A percentile compares a stretch with the other conserved stretches of the same genome.
These are phyloP conservation scores for Boletus subcaerulescens DNA, from an alignment of 768 basidiomycete genomes.

Conservation along the genomic window DNA sequence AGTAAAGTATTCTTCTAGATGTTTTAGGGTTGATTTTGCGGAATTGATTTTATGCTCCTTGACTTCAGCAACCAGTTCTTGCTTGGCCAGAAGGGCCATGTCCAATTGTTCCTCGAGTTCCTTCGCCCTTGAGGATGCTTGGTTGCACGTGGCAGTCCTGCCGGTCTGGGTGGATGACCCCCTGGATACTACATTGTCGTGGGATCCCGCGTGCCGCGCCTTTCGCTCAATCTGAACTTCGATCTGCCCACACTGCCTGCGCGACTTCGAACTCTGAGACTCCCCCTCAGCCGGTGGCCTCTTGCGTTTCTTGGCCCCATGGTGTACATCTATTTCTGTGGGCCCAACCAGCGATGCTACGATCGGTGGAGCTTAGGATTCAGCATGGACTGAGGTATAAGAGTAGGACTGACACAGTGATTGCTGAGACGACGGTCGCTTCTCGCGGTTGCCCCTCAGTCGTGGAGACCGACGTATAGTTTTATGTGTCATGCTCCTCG, in stretches of 20 bases:
- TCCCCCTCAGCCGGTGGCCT: not conserved
- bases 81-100: constrained; percentile 39
- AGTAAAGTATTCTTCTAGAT: constrained; percentile 62
- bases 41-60: constrained; percentile 36
- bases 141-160: constrained; percentile 29
- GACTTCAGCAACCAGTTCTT: constrained; percentile 40
- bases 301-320: constrained; percentile 10
- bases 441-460: constrained; percentile 4
- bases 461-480: constrained; percentile 24
- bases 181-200: not conserved
- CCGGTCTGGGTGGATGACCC: not conserved
- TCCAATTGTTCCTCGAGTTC: constrained; percentile 43
- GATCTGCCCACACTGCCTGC: constrained; percentile 14
- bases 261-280: constrained; percentile 3
- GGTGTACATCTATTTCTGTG: not conserved
- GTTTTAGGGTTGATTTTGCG: constrained; percentile 39
- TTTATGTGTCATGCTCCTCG: constrained; percentile 25
- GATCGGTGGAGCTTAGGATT: constrained; percentile 2
- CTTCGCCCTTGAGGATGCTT: constrained; percentile 34
- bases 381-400: not conserved
- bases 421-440: not conserved
- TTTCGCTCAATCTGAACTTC: not conserved
- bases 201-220: not conserved
- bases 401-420: constrained; percentile 12
- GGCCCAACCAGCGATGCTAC: constrained; percentile 4